phyloP scores from a whole-genome alignment of 495 filamentous ascomycete species.

The Cudoniella acicularis region DNA sequence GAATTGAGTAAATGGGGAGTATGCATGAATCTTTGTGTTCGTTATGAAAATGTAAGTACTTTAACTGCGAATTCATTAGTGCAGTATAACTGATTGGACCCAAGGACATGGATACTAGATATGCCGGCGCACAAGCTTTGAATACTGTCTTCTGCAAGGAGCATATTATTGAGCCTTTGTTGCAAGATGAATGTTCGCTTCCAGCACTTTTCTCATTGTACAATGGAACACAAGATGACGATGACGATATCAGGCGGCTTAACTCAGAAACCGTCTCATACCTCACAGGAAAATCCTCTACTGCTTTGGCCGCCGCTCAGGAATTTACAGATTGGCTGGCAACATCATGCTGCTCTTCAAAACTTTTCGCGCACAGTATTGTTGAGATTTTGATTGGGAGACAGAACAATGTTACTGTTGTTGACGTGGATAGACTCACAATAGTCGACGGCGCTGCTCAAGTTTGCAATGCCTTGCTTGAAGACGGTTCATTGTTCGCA shows the following conservation, averaged over 20 bases:
- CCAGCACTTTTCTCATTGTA: slow-evolving; percentile 18
- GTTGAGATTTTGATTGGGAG: slow-evolving; percentile 34
- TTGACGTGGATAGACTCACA: not conserved
- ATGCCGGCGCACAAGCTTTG: slow-evolving; percentile 49
- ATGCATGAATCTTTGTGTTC: too few species aligned
- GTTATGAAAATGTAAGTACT: too few species aligned
- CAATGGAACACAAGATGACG: slow-evolving; percentile 73
- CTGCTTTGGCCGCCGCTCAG: slow-evolving; percentile 38
- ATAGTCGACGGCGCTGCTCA: slow-evolving; percentile 11
- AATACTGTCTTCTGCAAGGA: slow-evolving; percentile 39
- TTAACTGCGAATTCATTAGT: too few species aligned
- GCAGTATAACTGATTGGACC: too few species aligned
- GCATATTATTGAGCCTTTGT: not conserved
- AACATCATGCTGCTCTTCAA: slow-evolving; percentile 17
- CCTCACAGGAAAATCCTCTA: slow-evolving; percentile 33
- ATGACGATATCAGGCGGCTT: slow-evolving; percentile 74
- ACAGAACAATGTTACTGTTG: slow-evolving; percentile 14
- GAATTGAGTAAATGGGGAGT: not conserved
- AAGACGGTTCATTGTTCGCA: slow-evolving; percentile 73
- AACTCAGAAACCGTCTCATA: slow-evolving; percentile 47
- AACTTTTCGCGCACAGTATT: slow-evolving; percentile 30
- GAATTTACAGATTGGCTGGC: slow-evolving; percentile 35
- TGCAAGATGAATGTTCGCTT: not conserved
- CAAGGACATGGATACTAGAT: slow-evolving; percentile 62
- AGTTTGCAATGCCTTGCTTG: slow-evolving; percentile 48